phyloP scores from a whole-genome alignment of 1,139 yeast species.

The Hansenula anomala region DNA sequence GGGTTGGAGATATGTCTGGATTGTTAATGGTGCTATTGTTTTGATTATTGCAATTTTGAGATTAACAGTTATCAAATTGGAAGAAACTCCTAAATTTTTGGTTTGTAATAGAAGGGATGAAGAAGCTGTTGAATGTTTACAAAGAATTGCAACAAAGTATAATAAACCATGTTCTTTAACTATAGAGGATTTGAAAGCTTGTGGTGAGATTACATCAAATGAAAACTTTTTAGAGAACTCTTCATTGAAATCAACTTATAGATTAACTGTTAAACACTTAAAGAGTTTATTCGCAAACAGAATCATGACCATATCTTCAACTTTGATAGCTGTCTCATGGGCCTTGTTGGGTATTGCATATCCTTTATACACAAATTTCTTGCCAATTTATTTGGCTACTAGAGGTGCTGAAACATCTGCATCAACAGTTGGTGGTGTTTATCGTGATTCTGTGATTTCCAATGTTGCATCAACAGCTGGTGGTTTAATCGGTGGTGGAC shows the following conservation, averaged over 20 bases:
- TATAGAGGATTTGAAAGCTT: conserved; percentile 36
- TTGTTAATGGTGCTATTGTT: conserved; percentile 43
- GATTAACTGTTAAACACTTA: conserved; percentile 24
- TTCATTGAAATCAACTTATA: conserved; percentile 11
- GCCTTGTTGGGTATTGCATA: conserved; percentile 46
- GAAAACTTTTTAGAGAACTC: conserved; percentile 9
- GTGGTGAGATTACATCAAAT: conserved; percentile 34
- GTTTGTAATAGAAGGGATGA: conserved; percentile 41
- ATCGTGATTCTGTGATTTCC: conserved; percentile 46
- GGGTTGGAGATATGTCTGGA: conserved; percentile 52
- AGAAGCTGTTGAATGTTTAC: conserved; percentile 38
- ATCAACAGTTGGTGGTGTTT: conserved; percentile 43
- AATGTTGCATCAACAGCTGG: conserved; percentile 49
- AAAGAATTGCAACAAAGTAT: conserved; percentile 37
- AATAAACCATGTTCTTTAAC: conserved; percentile 39
- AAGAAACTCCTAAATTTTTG: conserved; percentile 48
- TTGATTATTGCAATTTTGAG: conserved; percentile 38
- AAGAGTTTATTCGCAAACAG: conserved; percentile 34
- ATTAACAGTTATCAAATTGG: conserved; percentile 36
- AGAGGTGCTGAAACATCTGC: conserved; percentile 42
- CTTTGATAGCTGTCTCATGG: conserved; percentile 43
- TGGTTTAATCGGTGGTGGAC: conserved; percentile 48
- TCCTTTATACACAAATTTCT: conserved; percentile 45
- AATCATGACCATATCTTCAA: conserved; percentile 36
- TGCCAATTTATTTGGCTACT: conserved; percentile 41